A percentile compares a stretch with the other conserved stretches of the same genome.
Conservation (phyloP, 176 grass and related monocot genomes). For the Aegilops sharonensis region DNA sequence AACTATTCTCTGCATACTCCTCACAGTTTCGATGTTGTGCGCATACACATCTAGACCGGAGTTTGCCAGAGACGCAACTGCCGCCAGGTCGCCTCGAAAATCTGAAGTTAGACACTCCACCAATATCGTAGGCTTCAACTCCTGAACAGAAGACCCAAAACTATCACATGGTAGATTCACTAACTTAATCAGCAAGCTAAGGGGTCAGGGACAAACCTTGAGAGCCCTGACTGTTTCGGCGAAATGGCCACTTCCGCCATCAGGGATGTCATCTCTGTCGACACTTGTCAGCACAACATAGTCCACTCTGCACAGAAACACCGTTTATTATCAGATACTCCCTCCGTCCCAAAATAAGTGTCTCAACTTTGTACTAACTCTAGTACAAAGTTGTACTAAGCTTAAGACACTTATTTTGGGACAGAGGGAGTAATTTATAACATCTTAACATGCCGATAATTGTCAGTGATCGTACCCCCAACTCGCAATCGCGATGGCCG, state of each 20-base stretch:
- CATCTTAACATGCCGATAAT: background rate
- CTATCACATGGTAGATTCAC: background rate
- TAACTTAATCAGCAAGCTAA: background rate
- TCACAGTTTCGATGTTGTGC: conserved; percentile 94
- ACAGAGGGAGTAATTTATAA: too few species aligned
- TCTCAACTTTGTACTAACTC: too few species aligned
- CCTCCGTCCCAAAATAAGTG: too few species aligned
- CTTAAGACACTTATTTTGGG: too few species aligned
- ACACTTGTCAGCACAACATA: conserved; percentile 93
- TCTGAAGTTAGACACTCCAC: conserved; percentile 89
- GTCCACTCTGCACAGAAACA: conserved; percentile 63
- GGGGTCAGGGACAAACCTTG: conserved; percentile 48
- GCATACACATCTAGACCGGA: conserved; percentile 89
- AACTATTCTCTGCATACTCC: conserved; percentile 72
- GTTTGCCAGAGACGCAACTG: conserved; percentile 56
- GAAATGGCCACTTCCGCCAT: conserved; percentile 89
- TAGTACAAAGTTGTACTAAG: too few species aligned
- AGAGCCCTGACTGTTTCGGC: conserved; percentile 71
- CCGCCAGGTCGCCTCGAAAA: conserved; percentile 82
- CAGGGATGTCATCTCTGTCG: conserved; percentile 85
- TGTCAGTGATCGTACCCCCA: conserved; percentile 55
- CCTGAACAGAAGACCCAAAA: conserved; percentile 44
- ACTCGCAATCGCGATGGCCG: conserved; percentile 60
- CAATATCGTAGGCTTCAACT: conserved; percentile 75
- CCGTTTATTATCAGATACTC: too few species aligned